Evolutionary conservation across 108 stramenopile species (phyloP), one percentile per base, ranked within the genome.

Genomic region (Stephanodiscus minutulus): DNA sequence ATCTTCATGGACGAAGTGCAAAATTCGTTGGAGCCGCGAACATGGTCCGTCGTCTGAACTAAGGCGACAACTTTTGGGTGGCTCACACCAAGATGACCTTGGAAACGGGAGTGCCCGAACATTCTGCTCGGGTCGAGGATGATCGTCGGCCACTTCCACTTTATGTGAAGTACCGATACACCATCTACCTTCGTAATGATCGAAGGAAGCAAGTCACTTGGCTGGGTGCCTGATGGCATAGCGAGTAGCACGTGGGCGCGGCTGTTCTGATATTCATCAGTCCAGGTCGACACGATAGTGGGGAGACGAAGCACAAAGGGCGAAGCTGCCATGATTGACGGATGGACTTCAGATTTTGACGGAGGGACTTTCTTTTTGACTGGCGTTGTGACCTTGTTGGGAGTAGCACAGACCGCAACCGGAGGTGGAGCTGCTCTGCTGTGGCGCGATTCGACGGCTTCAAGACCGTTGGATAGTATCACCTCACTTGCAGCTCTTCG

Each of bases 261-360:
- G 43, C 43, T 44, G 43, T 44, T 44, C 43, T 44, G 43, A 44
- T 44, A 44, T 44, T 44, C 43, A 44, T 44, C 43, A 44, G 43
- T 44, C 43, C 43, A 44, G 43, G 43, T 44, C 15, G 43, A 44
- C 43, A 44, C 43, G 43, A 44, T 44, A 44, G 43, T 44, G 43
- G 43, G 43, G 43, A 44, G 43, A 44, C 15, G 43, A 44, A 44
- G 43, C 43, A 44, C 43, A 44, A 44, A 44, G 43, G 43, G 43
- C 43, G 13, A 44, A 44, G 43, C 43, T 44, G 43, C 43, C 43
- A 44, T 44, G 43, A 44, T 44, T 44, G 43, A 44, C 13, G 43
- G 43, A 44, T 12, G 43, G 43, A 44, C 43, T 44, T 44, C 43
- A 44, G 43, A 44, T 44, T 44, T 44, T 44, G 43, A 15, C 43